phyloP scores from a whole-genome alignment of 2,329 filamentous ascomycete genomes.

The Drechslera avenae region DNA sequence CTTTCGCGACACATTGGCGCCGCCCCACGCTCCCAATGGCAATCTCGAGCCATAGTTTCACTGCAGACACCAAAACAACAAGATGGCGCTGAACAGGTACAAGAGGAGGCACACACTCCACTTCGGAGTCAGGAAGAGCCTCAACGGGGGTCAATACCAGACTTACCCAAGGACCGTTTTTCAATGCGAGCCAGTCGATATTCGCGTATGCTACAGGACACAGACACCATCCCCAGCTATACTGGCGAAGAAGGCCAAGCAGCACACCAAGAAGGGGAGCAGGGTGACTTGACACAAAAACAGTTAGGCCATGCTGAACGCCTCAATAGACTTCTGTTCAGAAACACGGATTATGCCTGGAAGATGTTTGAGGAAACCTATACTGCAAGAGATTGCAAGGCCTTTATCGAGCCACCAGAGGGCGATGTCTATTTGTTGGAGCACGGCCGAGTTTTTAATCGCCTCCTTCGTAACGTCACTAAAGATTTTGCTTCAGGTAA shows the following conservation, averaged over 20 bases:
- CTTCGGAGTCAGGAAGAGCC: conserved; percentile 7
- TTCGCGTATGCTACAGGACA: neutral
- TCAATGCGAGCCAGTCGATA: too few species aligned
- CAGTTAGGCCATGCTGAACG: neutral
- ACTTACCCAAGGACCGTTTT: neutral
- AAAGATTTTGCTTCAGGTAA: conserved; percentile 24
- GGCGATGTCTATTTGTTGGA: conserved; percentile 26
- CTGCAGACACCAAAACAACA: conserved; percentile 21
- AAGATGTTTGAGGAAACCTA: conserved; percentile 33
- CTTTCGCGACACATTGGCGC: conserved; percentile 21
- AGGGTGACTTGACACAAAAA: too few species aligned
- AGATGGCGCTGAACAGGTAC: conserved; percentile 7
- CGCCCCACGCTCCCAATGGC: conserved; percentile 33
- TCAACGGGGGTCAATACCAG: neutral
- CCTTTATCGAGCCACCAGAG: conserved; percentile 27
- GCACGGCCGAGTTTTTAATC: conserved; percentile 28
- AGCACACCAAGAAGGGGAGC: neutral
- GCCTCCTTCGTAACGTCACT: conserved; percentile 23
- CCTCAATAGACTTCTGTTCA: neutral
- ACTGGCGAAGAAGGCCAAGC: neutral
- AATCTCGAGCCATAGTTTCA: conserved; percentile 40
- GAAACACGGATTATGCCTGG: conserved; percentile 34
- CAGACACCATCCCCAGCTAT: neutral
- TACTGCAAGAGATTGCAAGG: conserved; percentile 35
- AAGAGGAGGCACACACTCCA: conserved; percentile 10